Evolutionary conservation across 805 yeast species (phyloP).

Genomic region (Komagataella phaffii): DNA sequence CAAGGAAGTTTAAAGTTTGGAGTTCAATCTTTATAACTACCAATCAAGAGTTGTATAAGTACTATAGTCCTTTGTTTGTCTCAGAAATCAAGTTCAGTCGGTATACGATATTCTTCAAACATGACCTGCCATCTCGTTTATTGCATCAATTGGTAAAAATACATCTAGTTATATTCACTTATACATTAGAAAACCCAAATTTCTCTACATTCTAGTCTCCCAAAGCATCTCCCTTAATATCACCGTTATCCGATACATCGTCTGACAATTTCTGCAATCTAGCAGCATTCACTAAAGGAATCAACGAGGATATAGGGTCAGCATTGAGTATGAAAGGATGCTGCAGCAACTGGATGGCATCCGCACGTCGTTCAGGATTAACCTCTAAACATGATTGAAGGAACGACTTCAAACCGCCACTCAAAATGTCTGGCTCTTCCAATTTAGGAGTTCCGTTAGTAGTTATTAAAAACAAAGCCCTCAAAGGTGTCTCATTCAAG

Average conservation of each 20-base stretch:
- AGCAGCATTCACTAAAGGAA: constrained; percentile 67
- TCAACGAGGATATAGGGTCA: constrained; percentile 45
- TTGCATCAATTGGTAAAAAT: too few relatives aligned
- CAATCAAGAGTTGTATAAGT: too few relatives aligned
- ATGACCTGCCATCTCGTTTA: too few relatives aligned
- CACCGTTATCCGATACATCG: constrained; percentile 1
- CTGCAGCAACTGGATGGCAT: constrained; percentile 57
- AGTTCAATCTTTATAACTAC: too few relatives aligned
- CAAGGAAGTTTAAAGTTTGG: too few relatives aligned
- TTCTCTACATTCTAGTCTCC: background rate
- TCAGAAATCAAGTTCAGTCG: too few relatives aligned
- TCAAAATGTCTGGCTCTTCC: constrained; percentile 70
- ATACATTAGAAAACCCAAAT: background rate
- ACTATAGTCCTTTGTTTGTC: too few relatives aligned
- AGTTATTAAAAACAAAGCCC: constrained; percentile 88
- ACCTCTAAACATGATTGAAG: constrained; percentile 72
- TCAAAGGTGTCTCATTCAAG: constrained; percentile 86
- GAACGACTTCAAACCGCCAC: constrained; percentile 53
- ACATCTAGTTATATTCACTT: background rate
- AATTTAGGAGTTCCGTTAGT: constrained; percentile 93
- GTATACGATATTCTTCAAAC: too few relatives aligned
- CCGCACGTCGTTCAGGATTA: constrained; percentile 67
- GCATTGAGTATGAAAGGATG: constrained; percentile 54
- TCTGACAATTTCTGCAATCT: constrained; percentile 42
- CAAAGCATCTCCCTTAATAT: background rate